These are phyloP conservation scores for Marasmius sp. DNA, from an alignment of 1,284 basidiomycete genomes.

Conservation along the genomic window DNA sequence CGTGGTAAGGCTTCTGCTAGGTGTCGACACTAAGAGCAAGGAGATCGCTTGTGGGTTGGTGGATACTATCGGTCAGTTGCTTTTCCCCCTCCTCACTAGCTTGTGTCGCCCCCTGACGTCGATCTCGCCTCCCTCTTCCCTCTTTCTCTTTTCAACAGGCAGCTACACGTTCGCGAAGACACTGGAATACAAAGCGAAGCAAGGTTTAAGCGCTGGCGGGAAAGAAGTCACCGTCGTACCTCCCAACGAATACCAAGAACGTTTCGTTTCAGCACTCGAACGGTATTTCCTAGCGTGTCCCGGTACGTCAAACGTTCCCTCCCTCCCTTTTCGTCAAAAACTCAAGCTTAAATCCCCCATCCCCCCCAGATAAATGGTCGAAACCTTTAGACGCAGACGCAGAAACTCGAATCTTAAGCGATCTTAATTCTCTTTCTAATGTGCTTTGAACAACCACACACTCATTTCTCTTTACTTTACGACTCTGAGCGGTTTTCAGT, in stretches of 20 bases:
- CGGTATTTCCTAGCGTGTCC: slow-evolving; percentile 72
- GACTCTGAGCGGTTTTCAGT: no score
- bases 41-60: slow-evolving; percentile 75
- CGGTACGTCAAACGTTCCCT: slow-evolving; percentile 42
- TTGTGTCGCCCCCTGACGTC: background rate
- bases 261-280: slow-evolving; percentile 66
- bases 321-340: background rate
- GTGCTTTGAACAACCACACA: slow-evolving; percentile 13
- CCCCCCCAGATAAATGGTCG: slow-evolving; percentile 45
- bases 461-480: background rate
- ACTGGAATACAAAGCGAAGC: slow-evolving; percentile 76
- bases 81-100: background rate
- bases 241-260: slow-evolving; percentile 68
- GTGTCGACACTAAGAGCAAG: slow-evolving; percentile 62
- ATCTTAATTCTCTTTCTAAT: slow-evolving; percentile 11
- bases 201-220: slow-evolving; percentile 52
- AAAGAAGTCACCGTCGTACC: slow-evolving; percentile 75
- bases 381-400: slow-evolving; percentile 30
- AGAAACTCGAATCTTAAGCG: slow-evolving; percentile 1
- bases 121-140: background rate
- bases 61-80: slow-evolving; percentile 66
- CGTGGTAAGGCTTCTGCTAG: slow-evolving; percentile 53
- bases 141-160: slow-evolving; percentile 33
- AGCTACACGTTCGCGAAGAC: slow-evolving; percentile 79
- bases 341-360: background rate